Evolutionary conservation across 352 stramenopile genomes (phyloP).

Genomic region (Aphanomyces stellatus): DNA sequence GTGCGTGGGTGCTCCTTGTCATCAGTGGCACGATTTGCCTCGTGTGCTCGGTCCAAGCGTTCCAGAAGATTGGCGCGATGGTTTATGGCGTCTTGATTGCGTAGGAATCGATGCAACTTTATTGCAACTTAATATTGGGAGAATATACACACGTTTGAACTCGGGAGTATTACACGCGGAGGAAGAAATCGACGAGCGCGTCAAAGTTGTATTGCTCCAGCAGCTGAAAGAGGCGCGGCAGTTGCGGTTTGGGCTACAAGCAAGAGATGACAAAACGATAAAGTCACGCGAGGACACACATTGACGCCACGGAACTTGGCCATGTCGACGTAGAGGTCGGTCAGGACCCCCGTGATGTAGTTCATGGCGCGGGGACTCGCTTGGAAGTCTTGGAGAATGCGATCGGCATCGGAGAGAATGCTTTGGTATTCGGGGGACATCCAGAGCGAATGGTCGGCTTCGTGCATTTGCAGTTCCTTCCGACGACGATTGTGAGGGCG

Average conservation of each 20-base stretch:
- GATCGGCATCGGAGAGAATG: slow-evolving; percentile 53
- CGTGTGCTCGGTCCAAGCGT: slow-evolving; percentile 32
- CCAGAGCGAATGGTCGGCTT: slow-evolving; percentile 58
- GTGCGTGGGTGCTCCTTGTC: slow-evolving; percentile 71
- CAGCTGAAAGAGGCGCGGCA: slow-evolving; percentile 57
- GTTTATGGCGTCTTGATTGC: neutral
- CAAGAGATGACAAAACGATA: too few species aligned
- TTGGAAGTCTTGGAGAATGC: slow-evolving; percentile 69
- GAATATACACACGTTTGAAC: neutral
- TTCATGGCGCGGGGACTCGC: slow-evolving; percentile 57
- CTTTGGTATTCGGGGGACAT: slow-evolving; percentile 75
- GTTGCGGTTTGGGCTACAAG: slow-evolving; percentile 40
- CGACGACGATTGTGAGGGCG: neutral
- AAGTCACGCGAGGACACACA: slow-evolving; percentile 22
- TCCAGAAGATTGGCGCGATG: slow-evolving; percentile 19
- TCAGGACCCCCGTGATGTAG: slow-evolving; percentile 71
- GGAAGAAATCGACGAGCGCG: slow-evolving; percentile 66
- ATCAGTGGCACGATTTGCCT: slow-evolving; percentile 59
- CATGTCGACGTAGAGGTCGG: slow-evolving; percentile 76
- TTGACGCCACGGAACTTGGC: slow-evolving; percentile 78
- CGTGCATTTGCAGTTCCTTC: slow-evolving; percentile 65
- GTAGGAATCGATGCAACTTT: neutral
- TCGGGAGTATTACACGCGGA: slow-evolving; percentile 23
- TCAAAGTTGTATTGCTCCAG: slow-evolving; percentile 80
- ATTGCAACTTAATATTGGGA: neutral